Evolutionary conservation across 768 basidiomycete species (phyloP).

Genomic region (Terana coerulea): DNA sequence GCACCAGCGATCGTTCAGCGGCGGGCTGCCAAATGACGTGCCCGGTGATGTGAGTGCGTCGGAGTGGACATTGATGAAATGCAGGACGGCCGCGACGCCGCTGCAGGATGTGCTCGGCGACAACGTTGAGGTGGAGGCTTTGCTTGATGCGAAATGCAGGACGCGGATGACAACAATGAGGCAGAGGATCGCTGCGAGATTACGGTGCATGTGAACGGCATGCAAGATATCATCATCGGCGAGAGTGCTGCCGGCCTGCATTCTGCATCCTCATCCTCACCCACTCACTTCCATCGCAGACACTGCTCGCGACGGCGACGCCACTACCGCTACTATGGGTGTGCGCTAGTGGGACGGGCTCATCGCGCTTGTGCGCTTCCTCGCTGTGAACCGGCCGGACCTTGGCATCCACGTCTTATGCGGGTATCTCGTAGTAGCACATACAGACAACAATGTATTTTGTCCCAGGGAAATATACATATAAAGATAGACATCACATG

Average conservation of each 20-base stretch:
- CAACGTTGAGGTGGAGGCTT: neutral
- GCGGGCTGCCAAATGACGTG: neutral
- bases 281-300: conserved; percentile 33
- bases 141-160: neutral
- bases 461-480: too few species aligned
- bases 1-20: neutral
- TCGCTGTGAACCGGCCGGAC: conserved; percentile 9
- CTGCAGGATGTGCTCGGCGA: neutral
- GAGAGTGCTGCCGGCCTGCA: conserved; percentile 36
- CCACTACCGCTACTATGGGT: conserved; percentile 29
- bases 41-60: neutral
- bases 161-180: neutral
- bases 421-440: conserved; percentile 71
- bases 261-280: neutral
- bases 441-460: too few species aligned
- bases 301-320: conserved; percentile 36
- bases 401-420: conserved; percentile 46
- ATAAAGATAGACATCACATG: too few species aligned
- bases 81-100: neutral
- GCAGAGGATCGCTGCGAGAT: neutral
- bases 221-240: conserved; percentile 56
- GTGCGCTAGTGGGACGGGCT: conserved; percentile 36
- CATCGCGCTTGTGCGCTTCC: conserved; percentile 30
- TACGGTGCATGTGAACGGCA: conserved; percentile 42
- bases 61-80: neutral